Conservation (phyloP, 768 basidiomycete species). For the Mrakia frigida region DNA sequence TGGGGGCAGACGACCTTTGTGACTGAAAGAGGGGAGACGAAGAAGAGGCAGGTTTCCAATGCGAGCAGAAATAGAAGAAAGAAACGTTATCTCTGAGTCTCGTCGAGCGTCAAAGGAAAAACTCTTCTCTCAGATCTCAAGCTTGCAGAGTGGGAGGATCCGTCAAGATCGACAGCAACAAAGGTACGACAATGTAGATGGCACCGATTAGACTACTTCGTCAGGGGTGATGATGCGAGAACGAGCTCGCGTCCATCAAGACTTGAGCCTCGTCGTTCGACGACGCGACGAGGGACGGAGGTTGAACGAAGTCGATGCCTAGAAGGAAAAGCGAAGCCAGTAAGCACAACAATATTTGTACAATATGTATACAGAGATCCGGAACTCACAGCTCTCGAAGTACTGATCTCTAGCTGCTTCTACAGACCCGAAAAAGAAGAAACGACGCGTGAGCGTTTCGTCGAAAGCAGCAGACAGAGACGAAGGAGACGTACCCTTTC, state of each 20-base stretch:
- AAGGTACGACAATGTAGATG: no score
- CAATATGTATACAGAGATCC: no score
- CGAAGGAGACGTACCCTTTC: neutral
- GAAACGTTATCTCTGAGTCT: no score
- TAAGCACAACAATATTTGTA: neutral
- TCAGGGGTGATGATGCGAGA: neutral
- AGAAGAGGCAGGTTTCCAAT: no score
- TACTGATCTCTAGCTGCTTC: constrained; percentile 22
- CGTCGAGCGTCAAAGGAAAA: no score
- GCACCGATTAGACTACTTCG: no score
- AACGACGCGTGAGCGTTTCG: neutral
- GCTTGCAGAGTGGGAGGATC: no score
- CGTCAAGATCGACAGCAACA: neutral
- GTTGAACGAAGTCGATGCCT: constrained; percentile 31
- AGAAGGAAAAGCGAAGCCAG: neutral
- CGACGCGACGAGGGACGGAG: neutral
- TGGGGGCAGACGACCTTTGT: no score
- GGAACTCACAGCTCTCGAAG: constrained; percentile 24
- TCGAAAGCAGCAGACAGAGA: no score
- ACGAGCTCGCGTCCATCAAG: neutral
- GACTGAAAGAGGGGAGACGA: no score
- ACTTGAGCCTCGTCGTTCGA: neutral
- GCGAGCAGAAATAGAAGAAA: no score
- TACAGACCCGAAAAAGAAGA: neutral
- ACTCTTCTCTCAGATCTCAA: no score